Evolutionary conservation across 176 grass and related monocot genomes (phyloP), one percentile per base, ranked within the genome.

Genomic region (Neostapfia colusana): DNA sequence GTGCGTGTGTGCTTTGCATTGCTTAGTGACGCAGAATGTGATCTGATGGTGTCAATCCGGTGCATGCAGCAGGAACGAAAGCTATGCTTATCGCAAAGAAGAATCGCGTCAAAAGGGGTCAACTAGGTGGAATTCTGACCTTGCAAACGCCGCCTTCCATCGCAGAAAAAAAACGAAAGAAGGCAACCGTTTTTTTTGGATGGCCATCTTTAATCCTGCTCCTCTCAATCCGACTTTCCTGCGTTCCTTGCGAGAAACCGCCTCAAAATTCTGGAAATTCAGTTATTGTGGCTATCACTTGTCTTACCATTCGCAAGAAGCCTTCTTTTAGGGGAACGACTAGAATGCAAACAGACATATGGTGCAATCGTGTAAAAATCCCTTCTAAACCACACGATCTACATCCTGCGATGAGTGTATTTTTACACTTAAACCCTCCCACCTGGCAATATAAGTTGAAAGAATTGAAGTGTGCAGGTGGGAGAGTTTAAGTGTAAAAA

Each of bases 91-190:
- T 12, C 42, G 41, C 25, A 90, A 58, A 74, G 40, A 49, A 25
- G 80, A 76, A 34, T 23, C 28, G 77, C 36, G 81, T 87, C 69
- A 91, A 79, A 91, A 91, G 67, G 46, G 73, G 83, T 89, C 92
- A 84, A 82, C 45, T 72, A 79, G 80, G 81, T 95, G 92, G 86
- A 87, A 85, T 62, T 85, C 89, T 91, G 89, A 95, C 89, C 89
- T 80, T 85, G 78, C 82, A 69, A 70, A 46, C 39, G 51, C 55
- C 54, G 25, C 36, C 75, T 83, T 85, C 63, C 82, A 87, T 72
- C 46, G n/a, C 77, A 49, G 51, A 86, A 69, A 62, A 76, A 84
- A 75, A 21, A 72, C 69, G 72, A 86, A 85, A 81, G 60, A 89
- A 57, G 76, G 21, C 35, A 31, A 26, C 0, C 42, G 38, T 46